A percentile compares a stretch with the other conserved stretches of the same genome.
Evolutionary conservation across 106 monocot genomes (phyloP).

Genomic region (Gastrodia elata): DNA sequence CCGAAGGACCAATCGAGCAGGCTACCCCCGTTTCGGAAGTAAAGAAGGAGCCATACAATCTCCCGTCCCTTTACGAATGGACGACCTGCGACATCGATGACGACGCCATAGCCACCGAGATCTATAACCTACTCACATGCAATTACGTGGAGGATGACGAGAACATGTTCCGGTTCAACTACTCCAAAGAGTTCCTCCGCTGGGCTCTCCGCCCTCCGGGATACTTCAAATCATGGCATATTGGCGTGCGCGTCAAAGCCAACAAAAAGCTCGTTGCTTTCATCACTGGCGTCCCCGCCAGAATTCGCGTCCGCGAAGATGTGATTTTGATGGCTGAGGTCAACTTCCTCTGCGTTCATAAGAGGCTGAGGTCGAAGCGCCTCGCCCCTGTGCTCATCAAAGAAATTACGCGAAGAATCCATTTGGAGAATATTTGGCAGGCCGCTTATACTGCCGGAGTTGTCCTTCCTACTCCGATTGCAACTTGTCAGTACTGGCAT

Average conservation of each 20-base stretch:
- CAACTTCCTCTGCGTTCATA: slow-evolving; percentile 79
- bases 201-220: slow-evolving; percentile 83
- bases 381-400: slow-evolving; percentile 78
- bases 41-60: slow-evolving; percentile 55
- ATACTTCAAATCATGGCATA: slow-evolving; percentile 66
- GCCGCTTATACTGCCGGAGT: slow-evolving; percentile 76
- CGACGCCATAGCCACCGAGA: slow-evolving; percentile 40
- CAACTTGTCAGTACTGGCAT: slow-evolving; percentile 76
- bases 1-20: slow-evolving; percentile 63
- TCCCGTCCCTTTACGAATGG: slow-evolving; percentile 75
- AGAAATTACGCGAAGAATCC: slow-evolving; percentile 64
- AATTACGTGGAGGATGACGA: slow-evolving; percentile 96
- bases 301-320: slow-evolving; percentile 45
- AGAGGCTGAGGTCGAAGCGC: slow-evolving; percentile 73
- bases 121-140: slow-evolving; percentile 57
- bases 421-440: slow-evolving; percentile 71
- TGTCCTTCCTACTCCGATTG: slow-evolving; percentile 59
- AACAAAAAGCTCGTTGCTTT: slow-evolving; percentile 79
- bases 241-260: slow-evolving; percentile 62
- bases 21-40: slow-evolving; percentile 58
- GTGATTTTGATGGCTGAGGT: slow-evolving; percentile 68
- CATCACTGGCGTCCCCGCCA: slow-evolving; percentile 71
- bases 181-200: slow-evolving; percentile 64
- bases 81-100: slow-evolving; percentile 66
- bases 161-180: slow-evolving; percentile 93